A percentile compares a stretch with the other conserved stretches of the same genome.
phyloP scores from a whole-genome alignment of 2,329 filamentous ascomycete species.

The Neofusicoccum kwambonambiense region DNA sequence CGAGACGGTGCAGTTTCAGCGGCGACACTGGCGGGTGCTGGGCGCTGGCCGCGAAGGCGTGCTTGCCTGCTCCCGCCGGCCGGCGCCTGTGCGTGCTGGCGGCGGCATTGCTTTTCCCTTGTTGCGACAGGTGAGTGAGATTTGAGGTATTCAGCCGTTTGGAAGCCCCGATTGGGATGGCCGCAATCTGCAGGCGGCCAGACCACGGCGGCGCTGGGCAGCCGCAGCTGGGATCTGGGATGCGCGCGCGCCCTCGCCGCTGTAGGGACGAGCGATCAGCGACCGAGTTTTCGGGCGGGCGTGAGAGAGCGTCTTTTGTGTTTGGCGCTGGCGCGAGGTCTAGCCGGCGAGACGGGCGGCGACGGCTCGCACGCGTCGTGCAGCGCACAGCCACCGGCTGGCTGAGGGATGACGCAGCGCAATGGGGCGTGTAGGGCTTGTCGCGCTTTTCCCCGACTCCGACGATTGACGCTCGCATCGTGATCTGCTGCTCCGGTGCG shows the following conservation, averaged over 20 bases:
- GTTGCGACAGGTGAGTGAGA: slow-evolving; percentile 2
- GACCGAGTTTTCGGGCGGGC: slow-evolving; percentile 31
- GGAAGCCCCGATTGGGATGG: background rate
- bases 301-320: slow-evolving; percentile 18
- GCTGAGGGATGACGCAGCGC: slow-evolving; percentile 11
- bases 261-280: slow-evolving; percentile 19
- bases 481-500: slow-evolving; percentile 14
- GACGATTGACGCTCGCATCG: slow-evolving; percentile 16
- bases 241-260: background rate
- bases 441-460: slow-evolving; percentile 13
- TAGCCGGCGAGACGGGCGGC: background rate
- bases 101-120: background rate
- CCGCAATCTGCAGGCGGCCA: slow-evolving; percentile 12
- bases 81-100: background rate
- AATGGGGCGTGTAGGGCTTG: slow-evolving; percentile 14
- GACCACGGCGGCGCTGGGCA: slow-evolving; percentile 2
- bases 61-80: background rate
- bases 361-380: slow-evolving; percentile 5
- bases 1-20: slow-evolving; percentile 6
- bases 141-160: slow-evolving; percentile 3
- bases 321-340: background rate
- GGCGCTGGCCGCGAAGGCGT: slow-evolving; percentile 1
- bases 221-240: slow-evolving; percentile 8
- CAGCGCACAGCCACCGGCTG: slow-evolving; percentile 11
- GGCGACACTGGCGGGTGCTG: background rate